phyloP scores from a whole-genome alignment of 805 yeast genomes.

The Candida sonorensis region DNA sequence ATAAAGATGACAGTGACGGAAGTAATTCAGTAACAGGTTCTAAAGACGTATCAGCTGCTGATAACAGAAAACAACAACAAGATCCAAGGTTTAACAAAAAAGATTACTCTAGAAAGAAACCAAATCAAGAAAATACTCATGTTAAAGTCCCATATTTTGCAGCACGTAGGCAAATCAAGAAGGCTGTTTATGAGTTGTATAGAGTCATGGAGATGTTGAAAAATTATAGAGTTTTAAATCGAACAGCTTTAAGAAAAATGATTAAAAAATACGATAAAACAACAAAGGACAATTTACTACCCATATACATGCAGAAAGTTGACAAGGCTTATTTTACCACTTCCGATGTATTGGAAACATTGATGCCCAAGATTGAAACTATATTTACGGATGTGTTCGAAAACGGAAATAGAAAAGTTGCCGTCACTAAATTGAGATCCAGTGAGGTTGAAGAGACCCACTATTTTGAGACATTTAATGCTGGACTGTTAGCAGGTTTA shows the following conservation, averaged over 20 bases:
- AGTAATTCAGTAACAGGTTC: too few relatives aligned
- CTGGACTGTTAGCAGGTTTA: constrained; percentile 68
- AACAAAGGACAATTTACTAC: constrained; percentile 36
- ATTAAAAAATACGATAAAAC: constrained; percentile 87
- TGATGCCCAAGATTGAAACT: constrained; percentile 59
- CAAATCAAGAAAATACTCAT: constrained; percentile 2
- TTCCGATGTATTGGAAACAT: constrained; percentile 60
- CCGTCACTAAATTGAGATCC: constrained; percentile 63
- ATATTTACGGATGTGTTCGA: constrained; percentile 62
- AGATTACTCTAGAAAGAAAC: constrained; percentile 40
- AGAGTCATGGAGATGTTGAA: constrained; percentile 63
- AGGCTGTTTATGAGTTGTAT: constrained; percentile 66
- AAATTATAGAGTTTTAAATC: constrained; percentile 68
- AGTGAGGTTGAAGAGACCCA: constrained; percentile 33
- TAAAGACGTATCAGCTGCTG: background rate
- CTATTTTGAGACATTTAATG: constrained; percentile 42
- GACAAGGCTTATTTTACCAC: constrained; percentile 52
- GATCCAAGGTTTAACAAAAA: constrained; percentile 30
- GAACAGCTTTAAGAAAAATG: constrained; percentile 85
- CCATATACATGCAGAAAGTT: constrained; percentile 49
- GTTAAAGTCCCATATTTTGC: constrained; percentile 45
- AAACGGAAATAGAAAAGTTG: constrained; percentile 60
- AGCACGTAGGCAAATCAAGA: constrained; percentile 62
- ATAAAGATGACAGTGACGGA: constrained; percentile 1
- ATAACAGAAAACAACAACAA: constrained; percentile 2